Percentiles rank a stretch among this genome's conserved stretches.
These are phyloP conservation scores for Akebia trifoliata DNA, from an alignment of 164 flowering plant genomes.

Conservation along the genomic window DNA sequence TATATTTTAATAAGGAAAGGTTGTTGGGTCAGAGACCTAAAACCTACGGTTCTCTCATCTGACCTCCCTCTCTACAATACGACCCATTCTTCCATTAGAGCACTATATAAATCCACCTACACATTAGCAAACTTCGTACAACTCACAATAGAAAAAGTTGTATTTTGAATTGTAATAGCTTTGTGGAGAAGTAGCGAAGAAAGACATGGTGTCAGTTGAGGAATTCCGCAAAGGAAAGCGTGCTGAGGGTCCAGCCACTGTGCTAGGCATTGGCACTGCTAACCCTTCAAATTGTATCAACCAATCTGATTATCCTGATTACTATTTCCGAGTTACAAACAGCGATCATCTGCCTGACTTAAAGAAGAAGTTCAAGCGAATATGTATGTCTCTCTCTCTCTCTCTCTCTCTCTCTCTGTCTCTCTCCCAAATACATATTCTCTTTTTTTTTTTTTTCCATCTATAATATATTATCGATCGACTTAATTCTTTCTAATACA, in stretches of 20 bases:
- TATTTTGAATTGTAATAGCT: too few relatives aligned
- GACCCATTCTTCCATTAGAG: too few relatives aligned
- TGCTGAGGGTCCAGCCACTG: constrained; percentile 19
- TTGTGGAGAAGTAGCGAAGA: too few relatives aligned
- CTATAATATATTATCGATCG: background rate
- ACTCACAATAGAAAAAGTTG: too few relatives aligned
- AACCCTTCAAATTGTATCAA: constrained; percentile 17
- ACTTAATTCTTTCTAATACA: too few relatives aligned
- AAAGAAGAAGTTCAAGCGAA: constrained; percentile 25
- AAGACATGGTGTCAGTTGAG: constrained; percentile 9
- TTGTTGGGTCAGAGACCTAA: too few relatives aligned
- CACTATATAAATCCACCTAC: too few relatives aligned
- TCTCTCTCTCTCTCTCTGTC: too few relatives aligned
- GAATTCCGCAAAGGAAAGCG: constrained; percentile 18
- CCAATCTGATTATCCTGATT: constrained; percentile 25
- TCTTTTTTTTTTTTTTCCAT: background rate
- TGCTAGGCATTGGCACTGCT: constrained; percentile 24
- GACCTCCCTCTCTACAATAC: too few relatives aligned
- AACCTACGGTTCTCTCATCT: too few relatives aligned
- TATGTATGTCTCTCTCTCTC: constrained; percentile 19
- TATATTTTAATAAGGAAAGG: too few relatives aligned
- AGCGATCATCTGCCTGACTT: constrained; percentile 25
- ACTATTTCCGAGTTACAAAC: constrained; percentile 21
- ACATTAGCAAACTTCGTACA: too few relatives aligned
- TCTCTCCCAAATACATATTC: background rate